phyloP scores from a whole-genome alignment of 805 yeast species.

The Tetrapisispora nanseiensis region DNA sequence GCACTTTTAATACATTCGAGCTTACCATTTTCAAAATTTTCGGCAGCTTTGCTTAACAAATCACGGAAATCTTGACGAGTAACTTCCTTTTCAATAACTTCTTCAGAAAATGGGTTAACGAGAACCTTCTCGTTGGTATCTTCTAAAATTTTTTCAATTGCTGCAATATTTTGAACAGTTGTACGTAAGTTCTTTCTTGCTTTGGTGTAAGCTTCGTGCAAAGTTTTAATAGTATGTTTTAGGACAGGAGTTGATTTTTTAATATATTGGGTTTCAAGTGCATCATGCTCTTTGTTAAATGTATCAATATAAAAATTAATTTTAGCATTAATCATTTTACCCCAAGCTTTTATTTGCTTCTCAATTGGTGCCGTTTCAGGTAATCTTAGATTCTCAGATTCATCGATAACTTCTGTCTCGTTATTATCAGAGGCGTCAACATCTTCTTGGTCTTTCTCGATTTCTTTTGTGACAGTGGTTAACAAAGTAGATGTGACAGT shows the following conservation, averaged over 20 bases:
- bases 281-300: background rate
- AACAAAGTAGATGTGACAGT: conserved; percentile 2
- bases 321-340: conserved; percentile 4
- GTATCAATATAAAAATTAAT: background rate
- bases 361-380: background rate
- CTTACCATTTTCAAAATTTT: background rate
- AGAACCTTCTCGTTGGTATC: background rate
- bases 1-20: too few relatives aligned
- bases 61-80: conserved; percentile 1
- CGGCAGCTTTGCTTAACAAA: background rate
- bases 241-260: background rate
- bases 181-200: background rate
- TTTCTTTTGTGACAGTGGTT: conserved; percentile 1
- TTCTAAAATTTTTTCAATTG: background rate
- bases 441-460: background rate
- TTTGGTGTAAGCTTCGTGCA: background rate
- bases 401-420: background rate
- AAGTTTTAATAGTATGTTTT: background rate
- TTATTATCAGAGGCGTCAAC: background rate
- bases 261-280: background rate
- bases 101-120: background rate
- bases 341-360: background rate
- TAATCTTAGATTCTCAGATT: background rate
- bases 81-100: background rate
- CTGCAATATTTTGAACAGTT: background rate